Base-by-base conservation (phyloP, 139 green algal genomes). In the Deuterostichococcus epilithicus region DNA sequence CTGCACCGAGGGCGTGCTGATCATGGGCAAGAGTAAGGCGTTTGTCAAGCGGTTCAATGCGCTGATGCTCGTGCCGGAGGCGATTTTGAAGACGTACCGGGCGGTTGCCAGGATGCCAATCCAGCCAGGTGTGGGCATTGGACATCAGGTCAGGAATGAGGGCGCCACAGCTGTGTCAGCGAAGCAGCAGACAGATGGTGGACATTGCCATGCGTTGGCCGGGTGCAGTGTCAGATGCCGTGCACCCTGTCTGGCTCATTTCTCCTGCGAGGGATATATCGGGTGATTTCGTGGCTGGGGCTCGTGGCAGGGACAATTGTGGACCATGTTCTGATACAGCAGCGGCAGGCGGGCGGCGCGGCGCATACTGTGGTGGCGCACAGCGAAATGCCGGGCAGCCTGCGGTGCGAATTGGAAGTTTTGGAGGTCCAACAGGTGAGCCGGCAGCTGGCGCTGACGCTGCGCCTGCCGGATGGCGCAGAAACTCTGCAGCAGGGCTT, bases 1-100 rank as follows among this genome's bases (percentile, higher is more conserved):
- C 5, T 88, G 88, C 75, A 97, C 92, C 1, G 83, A 90, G 60
- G 92, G 92, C 13, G 68, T 97, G 58, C 80, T 95, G 47, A 83
- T 97, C 70, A 82, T 96, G 75, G 86, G 76, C 0, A 72, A 65
- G 25, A 76, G 30, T 1, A 18, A 22, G 3, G 70, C n/a, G 10
- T 93, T 93, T 81, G 87, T 90, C 18, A 3, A 63, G 3, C 78
- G 72, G 63, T 92, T 94, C 72, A 88, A 88, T 73, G n/a, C n/a
- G 45, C 74, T 90, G 71, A 59, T 89, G 76, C 34, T 45, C 26
- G 18, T n/a, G 52, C 32, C 5, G 36, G 30, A 58, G 1, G 5
- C 38, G n/a, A n/a, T 88, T 13, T 58, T 39, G 45, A 88, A 88
- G 76, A 71, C 68, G 20, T 88, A 88, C 78, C 77, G 77, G 0